Percentiles rank a stretch among this genome's conserved stretches.
These are phyloP conservation scores for Dothidotthia symphoricarpi DNA, from an alignment of 2,329 filamentous ascomycete species.

Conservation along the genomic window DNA sequence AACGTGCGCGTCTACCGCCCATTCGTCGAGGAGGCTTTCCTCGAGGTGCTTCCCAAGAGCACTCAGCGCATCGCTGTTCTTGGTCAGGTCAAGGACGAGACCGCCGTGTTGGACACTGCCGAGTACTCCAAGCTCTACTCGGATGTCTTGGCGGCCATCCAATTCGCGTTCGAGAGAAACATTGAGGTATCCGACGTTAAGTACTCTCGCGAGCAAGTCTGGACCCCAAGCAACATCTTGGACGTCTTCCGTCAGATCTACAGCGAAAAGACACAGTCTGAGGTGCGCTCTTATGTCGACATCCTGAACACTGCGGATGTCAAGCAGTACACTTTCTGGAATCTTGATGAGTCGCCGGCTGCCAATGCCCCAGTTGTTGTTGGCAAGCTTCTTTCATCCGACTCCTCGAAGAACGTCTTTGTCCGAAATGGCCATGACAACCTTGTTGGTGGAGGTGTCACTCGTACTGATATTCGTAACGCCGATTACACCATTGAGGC, in stretches of 20 bases:
- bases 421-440: slow-evolving; percentile 62
- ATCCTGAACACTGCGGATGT: slow-evolving; percentile 56
- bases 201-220: slow-evolving; percentile 72
- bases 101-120: slow-evolving; percentile 70
- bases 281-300: slow-evolving; percentile 50
- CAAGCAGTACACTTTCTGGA: slow-evolving; percentile 92
- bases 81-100: slow-evolving; percentile 77
- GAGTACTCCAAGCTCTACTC: slow-evolving; percentile 83
- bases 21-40: slow-evolving; percentile 91
- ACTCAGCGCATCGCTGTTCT: slow-evolving; percentile 77
- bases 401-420: slow-evolving; percentile 61
- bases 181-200: slow-evolving; percentile 79
- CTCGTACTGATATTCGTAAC: slow-evolving; percentile 81
- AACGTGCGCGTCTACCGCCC: slow-evolving; percentile 93
- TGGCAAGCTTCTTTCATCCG: slow-evolving; percentile 59
- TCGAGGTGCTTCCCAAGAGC: slow-evolving; percentile 74
- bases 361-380: slow-evolving; percentile 63
- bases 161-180: slow-evolving; percentile 61
- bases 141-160: slow-evolving; percentile 83
- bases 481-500: slow-evolving; percentile 82
- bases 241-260: slow-evolving; percentile 49
- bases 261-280: slow-evolving; percentile 43
- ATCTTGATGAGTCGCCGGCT: slow-evolving; percentile 71
- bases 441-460: slow-evolving; percentile 68
- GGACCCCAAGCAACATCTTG: slow-evolving; percentile 57